Evolutionary conservation across 2,329 filamentous ascomycete species (phyloP).

Genomic region (Ophiostoma quercus): DNA sequence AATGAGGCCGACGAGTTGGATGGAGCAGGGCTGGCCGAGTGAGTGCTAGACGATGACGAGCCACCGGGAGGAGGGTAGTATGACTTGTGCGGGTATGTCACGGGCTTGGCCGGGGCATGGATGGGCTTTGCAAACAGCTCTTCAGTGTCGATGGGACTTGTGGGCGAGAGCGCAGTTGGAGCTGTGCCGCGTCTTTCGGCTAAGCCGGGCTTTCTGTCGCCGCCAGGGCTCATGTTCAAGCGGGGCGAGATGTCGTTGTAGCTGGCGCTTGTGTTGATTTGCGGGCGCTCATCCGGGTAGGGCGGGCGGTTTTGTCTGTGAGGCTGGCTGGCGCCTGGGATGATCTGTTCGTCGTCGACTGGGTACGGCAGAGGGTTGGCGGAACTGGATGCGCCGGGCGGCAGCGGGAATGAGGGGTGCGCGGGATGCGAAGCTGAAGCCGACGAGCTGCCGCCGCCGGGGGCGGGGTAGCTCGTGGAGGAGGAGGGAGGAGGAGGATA

Average conservation of each 20-base stretch:
- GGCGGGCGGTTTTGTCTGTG: slow-evolving; percentile 36
- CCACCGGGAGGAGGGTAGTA: slow-evolving; percentile 54
- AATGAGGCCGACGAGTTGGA: slow-evolving; percentile 5
- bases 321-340: slow-evolving; percentile 34
- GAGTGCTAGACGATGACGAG: neutral
- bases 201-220: slow-evolving; percentile 56
- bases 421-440: slow-evolving; percentile 34
- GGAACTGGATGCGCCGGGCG: slow-evolving; percentile 65
- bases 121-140: slow-evolving; percentile 70
- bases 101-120: slow-evolving; percentile 34
- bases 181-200: slow-evolving; percentile 78
- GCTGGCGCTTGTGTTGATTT: slow-evolving; percentile 35
- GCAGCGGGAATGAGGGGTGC: slow-evolving; percentile 58
- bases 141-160: slow-evolving; percentile 69
- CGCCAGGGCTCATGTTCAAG: slow-evolving; percentile 48
- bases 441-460: slow-evolving; percentile 36
- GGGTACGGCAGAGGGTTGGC: slow-evolving; percentile 66
- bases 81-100: slow-evolving; percentile 50
- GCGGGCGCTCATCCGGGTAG: slow-evolving; percentile 41
- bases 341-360: slow-evolving; percentile 56
- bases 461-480: slow-evolving; percentile 28
- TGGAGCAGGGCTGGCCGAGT: neutral
- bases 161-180: slow-evolving; percentile 75
- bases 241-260: slow-evolving; percentile 51
- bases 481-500: slow-evolving; percentile 47